Conservation (phyloP, 177 flowering plant species). For the Vitis hybrid region DNA sequence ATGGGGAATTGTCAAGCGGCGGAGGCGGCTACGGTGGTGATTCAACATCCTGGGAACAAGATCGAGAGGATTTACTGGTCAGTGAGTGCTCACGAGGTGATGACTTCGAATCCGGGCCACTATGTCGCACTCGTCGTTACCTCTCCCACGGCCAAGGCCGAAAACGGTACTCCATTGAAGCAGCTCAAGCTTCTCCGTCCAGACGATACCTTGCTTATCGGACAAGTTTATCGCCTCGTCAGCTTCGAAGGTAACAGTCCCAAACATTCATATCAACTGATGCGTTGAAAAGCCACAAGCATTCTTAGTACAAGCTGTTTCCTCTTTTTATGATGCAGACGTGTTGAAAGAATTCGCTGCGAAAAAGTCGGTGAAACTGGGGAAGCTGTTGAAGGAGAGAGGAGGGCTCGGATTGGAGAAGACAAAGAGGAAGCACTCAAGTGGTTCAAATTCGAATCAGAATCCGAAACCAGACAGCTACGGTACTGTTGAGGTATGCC, state of each 20-base stretch:
- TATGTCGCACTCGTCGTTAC: slow-evolving; percentile 63
- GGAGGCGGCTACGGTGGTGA: slow-evolving; percentile 76
- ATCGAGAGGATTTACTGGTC: slow-evolving; percentile 71
- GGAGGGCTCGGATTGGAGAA: slow-evolving; percentile 23
- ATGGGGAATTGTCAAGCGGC: slow-evolving; percentile 96
- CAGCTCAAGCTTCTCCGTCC: slow-evolving; percentile 73
- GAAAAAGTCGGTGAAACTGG: slow-evolving; percentile 56
- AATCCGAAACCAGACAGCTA: slow-evolving; percentile 5
- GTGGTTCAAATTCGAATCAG: slow-evolving; percentile 16
- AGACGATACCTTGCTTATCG: slow-evolving; percentile 52
- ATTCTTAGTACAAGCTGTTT: neutral
- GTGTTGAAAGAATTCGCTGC: slow-evolving; percentile 67
- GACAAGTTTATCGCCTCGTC: slow-evolving; percentile 70
- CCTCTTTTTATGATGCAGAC: slow-evolving; percentile 31
- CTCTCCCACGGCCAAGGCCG: slow-evolving; percentile 30
- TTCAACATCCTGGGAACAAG: slow-evolving; percentile 58
- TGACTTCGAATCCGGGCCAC: slow-evolving; percentile 79
- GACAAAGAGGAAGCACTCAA: slow-evolving; percentile 17
- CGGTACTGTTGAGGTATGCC: slow-evolving; percentile 30
- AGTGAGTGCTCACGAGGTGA: slow-evolving; percentile 62
- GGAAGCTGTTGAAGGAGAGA: slow-evolving; percentile 43
- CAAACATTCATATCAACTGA: neutral
- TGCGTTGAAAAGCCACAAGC: neutral
- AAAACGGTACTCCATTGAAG: slow-evolving; percentile 40
- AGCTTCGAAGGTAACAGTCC: slow-evolving; percentile 52